Evolutionary conservation across 352 stramenopile genomes (phyloP).

Genomic region (Globisporangium nodosum): DNA sequence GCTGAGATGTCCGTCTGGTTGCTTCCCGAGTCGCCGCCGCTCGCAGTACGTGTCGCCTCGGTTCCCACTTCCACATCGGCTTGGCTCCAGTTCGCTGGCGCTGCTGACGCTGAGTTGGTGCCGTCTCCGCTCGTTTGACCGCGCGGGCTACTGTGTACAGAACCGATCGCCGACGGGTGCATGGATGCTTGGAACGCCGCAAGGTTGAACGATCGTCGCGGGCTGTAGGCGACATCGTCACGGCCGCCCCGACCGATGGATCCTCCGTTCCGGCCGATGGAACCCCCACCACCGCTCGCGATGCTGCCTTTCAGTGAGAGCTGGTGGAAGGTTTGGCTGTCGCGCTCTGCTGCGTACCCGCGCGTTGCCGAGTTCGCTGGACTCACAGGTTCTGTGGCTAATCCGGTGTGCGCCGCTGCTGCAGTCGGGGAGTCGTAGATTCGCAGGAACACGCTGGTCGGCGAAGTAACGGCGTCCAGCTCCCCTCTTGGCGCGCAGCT

Average conservation of each 20-base stretch:
- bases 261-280: neutral
- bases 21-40: conserved; percentile 1
- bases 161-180: conserved; percentile 1
- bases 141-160: conserved; percentile 13
- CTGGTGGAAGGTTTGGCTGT: neutral
- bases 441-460: conserved; percentile 54
- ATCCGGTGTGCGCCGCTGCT: conserved; percentile 26
- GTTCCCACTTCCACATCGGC: conserved; percentile 18
- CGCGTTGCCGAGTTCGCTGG: conserved; percentile 6
- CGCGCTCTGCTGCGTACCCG: neutral
- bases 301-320: conserved; percentile 6
- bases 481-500: neutral
- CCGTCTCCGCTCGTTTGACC: conserved; percentile 8
- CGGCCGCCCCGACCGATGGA: neutral
- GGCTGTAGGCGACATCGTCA: conserved; percentile 27
- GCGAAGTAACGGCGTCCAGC: conserved; percentile 17
- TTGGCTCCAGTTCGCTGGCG: conserved; percentile 35
- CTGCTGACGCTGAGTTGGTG: conserved; percentile 15
- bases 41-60: neutral
- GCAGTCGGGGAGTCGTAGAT: conserved; percentile 62
- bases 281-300: neutral
- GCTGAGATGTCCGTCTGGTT: conserved; percentile 19
- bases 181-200: conserved; percentile 38
- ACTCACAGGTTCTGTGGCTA: conserved; percentile 9
- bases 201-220: conserved; percentile 45